A percentile compares a stretch with the other conserved stretches of the same genome.
Evolutionary conservation across 345 rosid species (phyloP).

Genomic region (Trapa bicornis): DNA sequence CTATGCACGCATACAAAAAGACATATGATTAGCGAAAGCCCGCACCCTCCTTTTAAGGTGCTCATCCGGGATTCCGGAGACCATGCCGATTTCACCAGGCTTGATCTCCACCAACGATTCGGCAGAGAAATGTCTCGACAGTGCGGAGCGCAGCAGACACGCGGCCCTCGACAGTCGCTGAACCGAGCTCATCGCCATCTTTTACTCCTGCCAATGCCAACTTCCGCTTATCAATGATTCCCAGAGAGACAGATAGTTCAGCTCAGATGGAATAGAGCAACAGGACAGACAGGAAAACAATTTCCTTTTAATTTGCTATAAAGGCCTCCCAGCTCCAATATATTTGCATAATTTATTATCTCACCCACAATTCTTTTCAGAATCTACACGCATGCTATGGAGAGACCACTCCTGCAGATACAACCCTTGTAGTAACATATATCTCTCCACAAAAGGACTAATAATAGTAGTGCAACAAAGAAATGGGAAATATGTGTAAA

Average conservation of each 20-base stretch:
- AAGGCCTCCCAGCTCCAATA: background rate
- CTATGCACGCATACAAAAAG: background rate
- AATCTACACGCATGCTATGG: background rate
- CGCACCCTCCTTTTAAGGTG: constrained; percentile 64
- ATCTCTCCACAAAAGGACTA: background rate
- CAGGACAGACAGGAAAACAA: background rate
- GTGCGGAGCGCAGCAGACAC: constrained; percentile 15
- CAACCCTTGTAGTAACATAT: too few species aligned
- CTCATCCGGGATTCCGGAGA: constrained; percentile 87
- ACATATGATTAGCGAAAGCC: background rate
- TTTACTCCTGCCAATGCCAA: constrained; percentile 4
- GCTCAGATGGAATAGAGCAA: background rate
- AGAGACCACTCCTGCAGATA: too few species aligned
- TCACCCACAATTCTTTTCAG: background rate
- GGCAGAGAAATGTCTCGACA: constrained; percentile 35
- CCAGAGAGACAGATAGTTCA: background rate
- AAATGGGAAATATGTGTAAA: background rate
- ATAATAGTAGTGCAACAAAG: background rate
- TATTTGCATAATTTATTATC: background rate
- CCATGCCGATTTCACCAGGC: constrained; percentile 74
- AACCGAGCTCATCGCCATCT: constrained; percentile 47
- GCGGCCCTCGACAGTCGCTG: constrained; percentile 26
- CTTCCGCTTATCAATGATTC: background rate
- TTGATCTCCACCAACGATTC: constrained; percentile 66
- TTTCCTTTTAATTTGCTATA: background rate